Percentiles rank a stretch among this genome's conserved stretches.
phyloP scores from a whole-genome alignment of 306 rosid genomes.

The Corylus heterophylla region DNA sequence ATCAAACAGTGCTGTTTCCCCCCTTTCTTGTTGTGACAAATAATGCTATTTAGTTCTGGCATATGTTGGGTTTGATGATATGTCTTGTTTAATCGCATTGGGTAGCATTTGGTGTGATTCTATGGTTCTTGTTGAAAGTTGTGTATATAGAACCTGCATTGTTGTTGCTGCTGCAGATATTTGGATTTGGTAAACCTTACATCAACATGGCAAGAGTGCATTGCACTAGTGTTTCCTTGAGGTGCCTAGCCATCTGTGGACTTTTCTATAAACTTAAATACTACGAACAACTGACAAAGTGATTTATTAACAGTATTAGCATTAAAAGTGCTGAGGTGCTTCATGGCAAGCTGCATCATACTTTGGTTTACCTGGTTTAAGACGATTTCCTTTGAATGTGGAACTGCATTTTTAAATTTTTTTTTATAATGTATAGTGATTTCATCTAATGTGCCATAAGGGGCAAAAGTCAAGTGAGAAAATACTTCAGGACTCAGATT shows the following conservation, averaged over 20 bases:
- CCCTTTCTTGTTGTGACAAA: background rate
- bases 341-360: background rate
- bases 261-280: background rate
- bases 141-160: slow-evolving; percentile 7
- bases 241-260: background rate
- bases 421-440: slow-evolving; percentile 4
- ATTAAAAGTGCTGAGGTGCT: background rate
- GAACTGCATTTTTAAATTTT: background rate
- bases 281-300: background rate
- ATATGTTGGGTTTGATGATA: background rate
- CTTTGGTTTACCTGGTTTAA: background rate
- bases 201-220: background rate
- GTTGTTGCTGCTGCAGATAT: slow-evolving; percentile 1
- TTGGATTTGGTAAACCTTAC: background rate
- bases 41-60: background rate
- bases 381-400: background rate
- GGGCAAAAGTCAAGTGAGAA: background rate
- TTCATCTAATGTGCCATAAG: background rate
- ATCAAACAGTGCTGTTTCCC: background rate
- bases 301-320: background rate
- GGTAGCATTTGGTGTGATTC: background rate
- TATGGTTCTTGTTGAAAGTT: background rate
- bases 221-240: background rate
- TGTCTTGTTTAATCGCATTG: background rate
- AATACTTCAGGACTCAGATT: background rate